A percentile compares a stretch with the other conserved stretches of the same genome.
Evolutionary conservation across 1,284 basidiomycete species (phyloP).

Genomic region (Ustilago tritici): DNA sequence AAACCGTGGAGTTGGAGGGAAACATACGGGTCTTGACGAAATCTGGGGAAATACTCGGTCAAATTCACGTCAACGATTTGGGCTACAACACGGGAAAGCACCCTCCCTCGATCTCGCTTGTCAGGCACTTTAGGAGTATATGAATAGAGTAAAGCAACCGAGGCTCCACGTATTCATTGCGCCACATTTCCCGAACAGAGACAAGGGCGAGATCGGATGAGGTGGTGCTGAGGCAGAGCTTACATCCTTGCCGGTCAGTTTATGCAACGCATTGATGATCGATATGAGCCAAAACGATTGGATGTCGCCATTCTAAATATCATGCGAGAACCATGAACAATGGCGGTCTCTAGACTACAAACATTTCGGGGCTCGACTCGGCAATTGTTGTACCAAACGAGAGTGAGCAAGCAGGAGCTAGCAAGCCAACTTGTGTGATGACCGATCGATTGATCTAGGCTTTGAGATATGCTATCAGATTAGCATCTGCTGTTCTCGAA

Average conservation of each 20-base stretch:
- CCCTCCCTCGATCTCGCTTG: neutral
- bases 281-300: neutral
- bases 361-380: neutral
- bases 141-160: neutral
- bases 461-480: constrained; percentile 3
- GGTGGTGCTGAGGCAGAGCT: no score
- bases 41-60: constrained; percentile 33
- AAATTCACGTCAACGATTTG: constrained; percentile 11
- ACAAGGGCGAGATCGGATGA: neutral
- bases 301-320: neutral
- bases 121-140: neutral
- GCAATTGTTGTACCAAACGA: neutral
- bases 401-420: neutral
- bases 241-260: no score
- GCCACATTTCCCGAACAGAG: neutral
- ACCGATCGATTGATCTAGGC: neutral
- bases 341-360: neutral
- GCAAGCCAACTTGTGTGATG: neutral
- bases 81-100: constrained; percentile 1
- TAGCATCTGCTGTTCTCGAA: neutral
- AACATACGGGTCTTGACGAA: neutral
- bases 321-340: neutral
- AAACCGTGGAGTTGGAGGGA: neutral
- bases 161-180: constrained; percentile 3
- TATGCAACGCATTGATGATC: neutral